phyloP scores from a whole-genome alignment of 257 asterid species.

The Craterostigma plantagineum region DNA sequence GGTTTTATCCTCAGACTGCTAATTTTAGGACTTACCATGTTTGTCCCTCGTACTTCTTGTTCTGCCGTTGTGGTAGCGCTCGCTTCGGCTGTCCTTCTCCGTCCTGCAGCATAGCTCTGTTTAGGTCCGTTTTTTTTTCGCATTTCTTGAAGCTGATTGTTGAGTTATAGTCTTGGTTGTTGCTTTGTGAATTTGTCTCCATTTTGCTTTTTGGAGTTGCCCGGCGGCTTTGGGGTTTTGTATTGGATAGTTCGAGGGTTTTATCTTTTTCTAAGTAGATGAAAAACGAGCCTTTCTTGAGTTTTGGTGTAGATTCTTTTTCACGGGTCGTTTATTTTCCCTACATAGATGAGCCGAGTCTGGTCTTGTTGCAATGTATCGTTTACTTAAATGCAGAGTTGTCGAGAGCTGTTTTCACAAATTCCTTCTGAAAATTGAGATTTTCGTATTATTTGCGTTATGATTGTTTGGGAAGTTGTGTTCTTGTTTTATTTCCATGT shows the following conservation, averaged over 20 bases:
- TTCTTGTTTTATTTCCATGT: too few relatives aligned
- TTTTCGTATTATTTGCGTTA: too few relatives aligned
- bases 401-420: too few relatives aligned
- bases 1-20: conserved; percentile 41
- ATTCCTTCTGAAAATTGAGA: too few relatives aligned
- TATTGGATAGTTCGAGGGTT: conserved; percentile 1
- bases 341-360: too few relatives aligned
- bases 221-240: not conserved
- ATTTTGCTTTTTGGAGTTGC: too few relatives aligned
- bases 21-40: conserved; percentile 30
- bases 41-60: conserved; percentile 37
- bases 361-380: too few relatives aligned
- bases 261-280: not conserved
- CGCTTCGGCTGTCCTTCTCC: conserved; percentile 16
- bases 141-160: not conserved
- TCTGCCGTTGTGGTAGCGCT: conserved; percentile 21
- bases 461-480: too few relatives aligned
- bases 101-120: conserved; percentile 24
- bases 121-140: conserved; percentile 31
- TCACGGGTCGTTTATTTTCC: too few relatives aligned
- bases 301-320: too few relatives aligned
- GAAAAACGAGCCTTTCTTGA: not conserved
- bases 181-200: conserved; percentile 1
- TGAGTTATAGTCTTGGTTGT: conserved; percentile 5
- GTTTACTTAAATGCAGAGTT: too few relatives aligned